A percentile compares a stretch with the other conserved stretches of the same genome.
Conservation (phyloP, 768 basidiomycete genomes). For the Lactarius hatsudake region DNA sequence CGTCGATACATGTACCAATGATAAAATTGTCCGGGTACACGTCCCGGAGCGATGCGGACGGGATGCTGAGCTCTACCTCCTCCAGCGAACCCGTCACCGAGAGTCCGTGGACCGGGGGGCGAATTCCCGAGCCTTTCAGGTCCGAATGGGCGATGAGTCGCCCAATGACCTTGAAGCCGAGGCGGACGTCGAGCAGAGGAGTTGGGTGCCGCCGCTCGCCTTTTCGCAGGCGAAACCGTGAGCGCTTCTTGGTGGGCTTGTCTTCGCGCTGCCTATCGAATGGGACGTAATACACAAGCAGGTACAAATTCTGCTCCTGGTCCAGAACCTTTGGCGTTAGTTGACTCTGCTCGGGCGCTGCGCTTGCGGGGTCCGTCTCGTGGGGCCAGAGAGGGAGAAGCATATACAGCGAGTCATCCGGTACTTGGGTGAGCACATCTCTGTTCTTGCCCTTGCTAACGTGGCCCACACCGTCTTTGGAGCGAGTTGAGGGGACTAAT, state of each 20-base stretch:
- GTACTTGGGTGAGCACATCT: constrained; percentile 58
- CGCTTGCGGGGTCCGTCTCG: constrained; percentile 52
- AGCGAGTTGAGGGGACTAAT: constrained; percentile 53
- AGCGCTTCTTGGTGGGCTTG: constrained; percentile 43
- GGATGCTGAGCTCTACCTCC: constrained; percentile 38
- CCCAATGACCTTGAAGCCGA: constrained; percentile 70
- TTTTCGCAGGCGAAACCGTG: constrained; percentile 33
- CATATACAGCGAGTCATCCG: constrained; percentile 74
- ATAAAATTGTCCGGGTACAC: constrained; percentile 42
- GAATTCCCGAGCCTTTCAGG: constrained; percentile 67
- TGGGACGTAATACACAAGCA: constrained; percentile 79
- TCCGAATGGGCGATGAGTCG: constrained; percentile 72
- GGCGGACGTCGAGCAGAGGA: constrained; percentile 44
- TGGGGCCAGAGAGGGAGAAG: constrained; percentile 82
- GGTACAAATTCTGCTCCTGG: constrained; percentile 57
- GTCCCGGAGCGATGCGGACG: constrained; percentile 38
- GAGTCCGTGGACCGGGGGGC: constrained; percentile 68
- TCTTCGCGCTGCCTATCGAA: constrained; percentile 40
- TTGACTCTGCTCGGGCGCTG: constrained; percentile 26
- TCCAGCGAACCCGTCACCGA: constrained; percentile 59
- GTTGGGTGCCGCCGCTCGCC: constrained; percentile 30
- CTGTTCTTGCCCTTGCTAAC: constrained; percentile 22
- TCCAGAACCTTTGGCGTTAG: constrained; percentile 36
- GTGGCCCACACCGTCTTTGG: constrained; percentile 27
- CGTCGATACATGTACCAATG: constrained; percentile 60